Conservation (phyloP, 1,139 yeast species). For the Yamadazyma aaseri region DNA sequence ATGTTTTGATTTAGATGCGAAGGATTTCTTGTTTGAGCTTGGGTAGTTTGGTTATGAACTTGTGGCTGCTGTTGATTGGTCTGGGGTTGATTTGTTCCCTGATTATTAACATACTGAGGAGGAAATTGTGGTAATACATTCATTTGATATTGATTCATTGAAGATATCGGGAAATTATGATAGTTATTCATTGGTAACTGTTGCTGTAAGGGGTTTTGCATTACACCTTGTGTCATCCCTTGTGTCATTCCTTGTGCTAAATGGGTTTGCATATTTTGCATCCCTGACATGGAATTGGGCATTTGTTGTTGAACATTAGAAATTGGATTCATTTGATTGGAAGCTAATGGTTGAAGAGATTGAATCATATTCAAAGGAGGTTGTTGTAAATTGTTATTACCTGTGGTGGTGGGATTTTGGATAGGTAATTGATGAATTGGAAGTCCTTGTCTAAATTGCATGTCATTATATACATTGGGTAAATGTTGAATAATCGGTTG, state of each 20-base stretch:
- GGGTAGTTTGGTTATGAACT: no score
- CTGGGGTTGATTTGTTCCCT: no score
- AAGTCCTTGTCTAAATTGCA: constrained; percentile 8
- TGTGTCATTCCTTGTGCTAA: constrained; percentile 1
- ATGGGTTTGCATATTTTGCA: neutral
- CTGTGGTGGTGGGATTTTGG: neutral
- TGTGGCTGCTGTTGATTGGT: constrained; percentile 1
- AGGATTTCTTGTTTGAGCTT: no score
- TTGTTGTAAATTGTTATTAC: constrained; percentile 1
- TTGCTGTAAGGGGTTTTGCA: constrained; percentile 4
- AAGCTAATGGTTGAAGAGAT: constrained; percentile 3
- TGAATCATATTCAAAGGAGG: constrained; percentile 5
- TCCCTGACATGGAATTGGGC: constrained; percentile 1
- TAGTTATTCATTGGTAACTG: constrained; percentile 4
- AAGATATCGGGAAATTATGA: constrained; percentile 3
- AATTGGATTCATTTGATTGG: constrained; percentile 1
- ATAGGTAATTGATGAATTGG: constrained; percentile 7
- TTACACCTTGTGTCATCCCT: no score
- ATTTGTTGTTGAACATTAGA: constrained; percentile 2
- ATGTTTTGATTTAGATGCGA: constrained; percentile 1
- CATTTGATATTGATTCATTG: constrained; percentile 7
- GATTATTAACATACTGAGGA: constrained; percentile 4
- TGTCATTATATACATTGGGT: constrained; percentile 9
- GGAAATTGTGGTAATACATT: constrained; percentile 6
- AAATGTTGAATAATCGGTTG: constrained; percentile 6